These are phyloP conservation scores for Schoenoplectus triqueter DNA, from an alignment of 202 grass and related monocot genomes.

Conservation along the genomic window DNA sequence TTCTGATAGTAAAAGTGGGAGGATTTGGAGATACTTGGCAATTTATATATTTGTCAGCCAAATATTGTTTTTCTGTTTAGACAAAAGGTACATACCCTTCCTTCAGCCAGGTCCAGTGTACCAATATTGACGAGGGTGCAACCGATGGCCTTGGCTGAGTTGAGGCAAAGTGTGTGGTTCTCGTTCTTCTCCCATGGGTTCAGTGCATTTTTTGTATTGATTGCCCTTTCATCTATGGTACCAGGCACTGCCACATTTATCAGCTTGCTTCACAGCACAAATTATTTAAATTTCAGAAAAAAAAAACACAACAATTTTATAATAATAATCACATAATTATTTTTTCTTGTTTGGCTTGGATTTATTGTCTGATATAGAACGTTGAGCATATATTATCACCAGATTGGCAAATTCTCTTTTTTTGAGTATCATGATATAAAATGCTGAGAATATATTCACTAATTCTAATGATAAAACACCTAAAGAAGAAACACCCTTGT, in stretches of 20 bases:
- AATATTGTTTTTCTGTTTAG: neutral
- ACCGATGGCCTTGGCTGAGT: slow-evolving; percentile 94
- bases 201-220: slow-evolving; percentile 77
- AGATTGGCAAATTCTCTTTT: neutral
- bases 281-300: neutral
- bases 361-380: neutral
- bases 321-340: slow-evolving; percentile 4
- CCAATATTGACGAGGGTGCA: slow-evolving; percentile 98
- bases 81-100: slow-evolving; percentile 59
- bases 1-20: neutral
- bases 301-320: neutral
- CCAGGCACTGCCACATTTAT: slow-evolving; percentile 95
- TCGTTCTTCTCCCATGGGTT: slow-evolving; percentile 98
- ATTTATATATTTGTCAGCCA: neutral
- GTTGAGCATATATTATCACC: neutral
- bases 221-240: slow-evolving; percentile 93
- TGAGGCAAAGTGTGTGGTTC: slow-evolving; percentile 95
- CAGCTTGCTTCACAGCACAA: slow-evolving; percentile 61
- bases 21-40: too few species aligned
- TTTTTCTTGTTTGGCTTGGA: neutral
- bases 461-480: neutral
- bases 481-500: neutral
- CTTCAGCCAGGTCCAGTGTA: slow-evolving; percentile 94
- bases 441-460: neutral
- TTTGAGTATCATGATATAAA: neutral